Conservation (phyloP, 768 basidiomycete genomes). For the Crucibulum laeve region DNA sequence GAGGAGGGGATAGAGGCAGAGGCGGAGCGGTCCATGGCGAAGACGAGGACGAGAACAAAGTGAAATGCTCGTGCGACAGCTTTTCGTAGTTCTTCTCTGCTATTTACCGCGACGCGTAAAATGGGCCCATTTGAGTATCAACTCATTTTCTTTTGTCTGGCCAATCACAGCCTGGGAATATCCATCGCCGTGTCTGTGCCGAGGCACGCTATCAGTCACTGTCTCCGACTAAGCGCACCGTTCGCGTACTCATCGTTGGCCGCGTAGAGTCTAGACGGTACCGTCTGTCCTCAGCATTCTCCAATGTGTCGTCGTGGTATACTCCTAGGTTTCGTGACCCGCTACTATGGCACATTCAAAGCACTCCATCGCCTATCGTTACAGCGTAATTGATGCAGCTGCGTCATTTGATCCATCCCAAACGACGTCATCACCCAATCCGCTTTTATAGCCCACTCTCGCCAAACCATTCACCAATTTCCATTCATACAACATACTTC, state of each 20-base stretch:
- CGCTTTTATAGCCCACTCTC: neutral
- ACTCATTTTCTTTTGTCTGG: slow-evolving; percentile 26
- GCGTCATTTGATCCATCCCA: too few species aligned
- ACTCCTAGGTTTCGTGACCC: too few species aligned
- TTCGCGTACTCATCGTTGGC: slow-evolving; percentile 5
- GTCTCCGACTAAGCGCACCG: neutral
- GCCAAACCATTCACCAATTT: neutral
- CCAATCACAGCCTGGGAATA: slow-evolving; percentile 30
- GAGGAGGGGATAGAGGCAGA: slow-evolving; percentile 40
- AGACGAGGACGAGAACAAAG: slow-evolving; percentile 10
- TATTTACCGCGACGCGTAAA: slow-evolving; percentile 1
- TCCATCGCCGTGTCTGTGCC: slow-evolving; percentile 1
- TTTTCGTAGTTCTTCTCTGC: neutral
- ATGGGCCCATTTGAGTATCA: slow-evolving; percentile 27
- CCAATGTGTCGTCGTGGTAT: too few species aligned
- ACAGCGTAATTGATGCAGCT: too few species aligned
- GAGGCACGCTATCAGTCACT: too few species aligned
- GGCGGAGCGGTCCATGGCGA: slow-evolving; percentile 31
- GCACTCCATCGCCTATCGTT: too few species aligned
- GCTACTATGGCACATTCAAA: too few species aligned
- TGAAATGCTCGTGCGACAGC: neutral
- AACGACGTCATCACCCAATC: neutral
- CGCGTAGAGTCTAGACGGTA: too few species aligned
- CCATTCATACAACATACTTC: neutral
- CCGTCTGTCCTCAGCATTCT: too few species aligned